Evolutionary conservation across 257 asterid genomes (phyloP), one percentile per base, ranked within the genome.

Genomic region (Ophiorrhiza pumila): DNA sequence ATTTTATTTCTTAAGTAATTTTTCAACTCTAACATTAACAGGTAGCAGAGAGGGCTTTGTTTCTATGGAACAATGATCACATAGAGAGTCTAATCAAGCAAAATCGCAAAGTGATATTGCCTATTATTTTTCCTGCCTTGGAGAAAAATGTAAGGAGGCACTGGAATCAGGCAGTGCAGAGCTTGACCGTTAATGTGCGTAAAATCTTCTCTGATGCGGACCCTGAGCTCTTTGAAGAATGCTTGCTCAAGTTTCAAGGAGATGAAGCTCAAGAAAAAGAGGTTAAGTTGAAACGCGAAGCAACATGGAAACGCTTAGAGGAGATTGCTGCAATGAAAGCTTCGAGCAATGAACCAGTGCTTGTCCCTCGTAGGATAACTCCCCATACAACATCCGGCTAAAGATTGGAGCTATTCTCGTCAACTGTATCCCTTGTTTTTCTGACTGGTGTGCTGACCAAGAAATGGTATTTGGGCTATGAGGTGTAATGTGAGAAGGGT

Each of bases 41-140:
- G 97, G 97, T 92, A 62, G 97, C 97, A 2, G 97, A 92, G 83
- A 81, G 97, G 83, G 96, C 97, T 67, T 88, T 92, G 78, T 90
- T 92, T 81, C 71, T 92, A 62, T 92, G 97, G 96, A 92, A 92
- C 89, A 92, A 92, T 57, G 96, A 92, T 75, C 97, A 92, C 35
- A 81, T 92, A 27, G 97, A 86, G 68, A 90, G 81, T 87, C 87
- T 92, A 69, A 92, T 92, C 82, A 92, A 92, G 77, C 97, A 90
- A 82, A 90, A 92, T 67, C 93, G 93, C 59, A 82, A 81, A 72
- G 92, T 87, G 23, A 84, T 92, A 73, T 77, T 92, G 58, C 97
- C 97, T 6, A 90, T 92, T 32, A 86, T 92, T 70, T 84, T 90
- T 72, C 92, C 96, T 65, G 78, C 96, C 50, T 34, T 92, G 81